Evolutionary conservation across 495 filamentous ascomycete species (phyloP).

Genomic region (Penicillium steckii): DNA sequence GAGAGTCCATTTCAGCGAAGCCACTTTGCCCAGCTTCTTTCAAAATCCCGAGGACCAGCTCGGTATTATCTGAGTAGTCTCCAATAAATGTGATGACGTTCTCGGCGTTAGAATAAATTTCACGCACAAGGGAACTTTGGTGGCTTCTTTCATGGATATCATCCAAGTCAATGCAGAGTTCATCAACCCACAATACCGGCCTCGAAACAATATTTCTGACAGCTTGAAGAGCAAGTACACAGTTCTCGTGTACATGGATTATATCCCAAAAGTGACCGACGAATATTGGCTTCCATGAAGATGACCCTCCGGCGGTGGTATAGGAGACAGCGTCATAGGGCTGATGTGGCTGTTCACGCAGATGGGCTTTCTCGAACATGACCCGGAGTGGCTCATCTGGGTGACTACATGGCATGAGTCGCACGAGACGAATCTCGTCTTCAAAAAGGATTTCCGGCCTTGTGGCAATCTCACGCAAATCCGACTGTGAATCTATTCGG

Average conservation of each 20-base stretch:
- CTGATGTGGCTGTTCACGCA: neutral
- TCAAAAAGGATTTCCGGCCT: neutral
- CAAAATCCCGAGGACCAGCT: neutral
- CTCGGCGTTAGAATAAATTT: neutral
- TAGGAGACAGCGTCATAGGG: neutral
- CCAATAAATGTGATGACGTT: neutral
- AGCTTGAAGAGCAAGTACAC: neutral
- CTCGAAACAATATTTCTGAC: neutral
- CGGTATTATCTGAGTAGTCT: neutral
- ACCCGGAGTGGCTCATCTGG: neutral
- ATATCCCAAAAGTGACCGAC: neutral
- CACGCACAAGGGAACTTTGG: neutral
- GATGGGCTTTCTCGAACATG: neutral
- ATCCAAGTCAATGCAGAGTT: neutral
- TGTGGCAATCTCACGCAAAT: neutral
- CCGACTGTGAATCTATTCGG: neutral
- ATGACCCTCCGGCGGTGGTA: neutral
- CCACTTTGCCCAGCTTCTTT: neutral
- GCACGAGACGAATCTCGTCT: neutral
- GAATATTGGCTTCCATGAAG: neutral
- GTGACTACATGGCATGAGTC: neutral
- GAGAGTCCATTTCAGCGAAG: neutral
- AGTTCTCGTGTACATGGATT: neutral
- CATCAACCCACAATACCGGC: neutral
- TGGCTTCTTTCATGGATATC: neutral